Percentiles rank a stretch among this genome's conserved stretches.
phyloP scores from a whole-genome alignment of 2,329 filamentous ascomycete genomes.

The Chalara sp. region DNA sequence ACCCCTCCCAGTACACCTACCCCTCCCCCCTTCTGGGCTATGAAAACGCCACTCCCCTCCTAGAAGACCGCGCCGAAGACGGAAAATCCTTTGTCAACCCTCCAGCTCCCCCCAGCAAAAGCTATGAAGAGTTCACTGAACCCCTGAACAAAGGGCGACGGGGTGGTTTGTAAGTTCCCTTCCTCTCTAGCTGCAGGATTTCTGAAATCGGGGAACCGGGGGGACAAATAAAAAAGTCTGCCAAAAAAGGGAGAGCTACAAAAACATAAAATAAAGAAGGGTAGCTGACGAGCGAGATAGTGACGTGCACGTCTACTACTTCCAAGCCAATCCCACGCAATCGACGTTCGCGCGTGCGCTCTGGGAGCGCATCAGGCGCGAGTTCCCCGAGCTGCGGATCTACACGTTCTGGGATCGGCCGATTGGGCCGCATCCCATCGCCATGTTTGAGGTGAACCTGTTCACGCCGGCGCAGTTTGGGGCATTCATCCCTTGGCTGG shows the following conservation, averaged over 20 bases:
- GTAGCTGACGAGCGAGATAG: slow-evolving; percentile 26
- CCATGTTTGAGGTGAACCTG: slow-evolving; percentile 90
- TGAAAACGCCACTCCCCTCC: slow-evolving; percentile 38
- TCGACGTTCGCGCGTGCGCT: slow-evolving; percentile 62
- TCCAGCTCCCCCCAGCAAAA: slow-evolving; percentile 51
- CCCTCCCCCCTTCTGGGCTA: slow-evolving; percentile 46
- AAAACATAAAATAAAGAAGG: too few relatives aligned
- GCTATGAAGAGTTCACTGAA: slow-evolving; percentile 63
- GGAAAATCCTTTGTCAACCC: slow-evolving; percentile 73
- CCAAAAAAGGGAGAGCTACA: too few relatives aligned
- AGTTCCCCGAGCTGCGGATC: slow-evolving; percentile 82
- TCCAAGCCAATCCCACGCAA: slow-evolving; percentile 56
- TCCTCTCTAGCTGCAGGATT: neutral
- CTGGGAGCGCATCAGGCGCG: slow-evolving; percentile 70
- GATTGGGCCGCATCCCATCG: slow-evolving; percentile 73
- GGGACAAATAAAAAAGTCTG: neutral
- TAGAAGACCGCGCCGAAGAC: slow-evolving; percentile 46
- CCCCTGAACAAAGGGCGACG: slow-evolving; percentile 59
- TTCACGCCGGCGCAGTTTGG: slow-evolving; percentile 84
- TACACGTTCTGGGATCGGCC: slow-evolving; percentile 73
- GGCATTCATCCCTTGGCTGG: slow-evolving; percentile 79
- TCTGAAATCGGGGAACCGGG: too few relatives aligned
- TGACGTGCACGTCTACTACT: slow-evolving; percentile 83
- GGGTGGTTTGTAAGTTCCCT: slow-evolving; percentile 62
- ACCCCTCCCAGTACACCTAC: slow-evolving; percentile 42